Percentiles rank a stretch among this genome's conserved stretches.
phyloP scores from a whole-genome alignment of 116 monocot genomes.

The Cymodocea nodosa region DNA sequence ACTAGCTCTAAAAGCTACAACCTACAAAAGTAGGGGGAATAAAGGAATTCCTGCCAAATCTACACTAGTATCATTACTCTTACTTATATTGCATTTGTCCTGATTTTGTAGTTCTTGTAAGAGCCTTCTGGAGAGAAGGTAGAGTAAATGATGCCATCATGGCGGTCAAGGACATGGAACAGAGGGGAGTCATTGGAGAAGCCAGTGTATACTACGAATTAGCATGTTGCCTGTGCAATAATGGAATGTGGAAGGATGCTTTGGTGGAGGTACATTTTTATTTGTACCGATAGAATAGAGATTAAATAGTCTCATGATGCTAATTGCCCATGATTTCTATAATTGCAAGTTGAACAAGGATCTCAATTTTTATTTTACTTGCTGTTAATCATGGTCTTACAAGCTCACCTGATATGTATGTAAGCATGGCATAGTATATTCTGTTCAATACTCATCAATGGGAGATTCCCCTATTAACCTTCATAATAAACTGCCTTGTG shows the following conservation, averaged over 20 bases:
- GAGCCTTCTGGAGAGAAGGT: conserved; percentile 72
- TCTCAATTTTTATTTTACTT: too few relatives aligned
- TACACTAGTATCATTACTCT: neutral
- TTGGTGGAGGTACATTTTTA: conserved; percentile 48
- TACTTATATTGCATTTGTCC: neutral
- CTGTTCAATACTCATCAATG: too few relatives aligned
- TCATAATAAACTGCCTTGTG: too few relatives aligned
- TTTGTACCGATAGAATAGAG: neutral
- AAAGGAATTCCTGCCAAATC: neutral
- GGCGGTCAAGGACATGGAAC: conserved; percentile 78
- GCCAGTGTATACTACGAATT: conserved; percentile 89
- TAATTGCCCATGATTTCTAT: too few relatives aligned
- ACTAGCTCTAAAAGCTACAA: conserved; percentile 55
- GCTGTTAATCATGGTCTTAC: too few relatives aligned
- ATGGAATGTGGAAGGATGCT: conserved; percentile 83
- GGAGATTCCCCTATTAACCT: too few relatives aligned
- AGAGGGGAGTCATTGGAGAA: conserved; percentile 74
- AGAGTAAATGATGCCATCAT: conserved; percentile 66
- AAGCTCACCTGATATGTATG: too few relatives aligned
- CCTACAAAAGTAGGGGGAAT: conserved; percentile 61
- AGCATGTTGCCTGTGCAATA: conserved; percentile 78
- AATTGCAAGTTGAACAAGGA: too few relatives aligned
- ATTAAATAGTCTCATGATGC: too few relatives aligned
- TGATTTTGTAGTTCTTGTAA: conserved; percentile 65
- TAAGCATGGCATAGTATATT: too few relatives aligned